Evolutionary conservation across 2,329 filamentous ascomycete species (phyloP).

Genomic region (Dothistroma pini): DNA sequence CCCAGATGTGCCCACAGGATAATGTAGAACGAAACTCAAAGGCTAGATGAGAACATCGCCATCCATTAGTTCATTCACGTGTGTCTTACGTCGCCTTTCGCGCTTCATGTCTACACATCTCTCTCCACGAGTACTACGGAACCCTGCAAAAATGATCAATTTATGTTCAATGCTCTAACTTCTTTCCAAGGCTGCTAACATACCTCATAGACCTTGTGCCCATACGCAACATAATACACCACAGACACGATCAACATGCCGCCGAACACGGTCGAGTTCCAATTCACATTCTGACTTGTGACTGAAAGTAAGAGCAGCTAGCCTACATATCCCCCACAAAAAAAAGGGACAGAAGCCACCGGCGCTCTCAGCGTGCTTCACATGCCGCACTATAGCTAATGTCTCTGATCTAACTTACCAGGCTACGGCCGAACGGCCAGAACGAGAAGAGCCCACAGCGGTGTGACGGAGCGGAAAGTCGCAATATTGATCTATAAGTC

Average conservation of each 20-base stretch:
- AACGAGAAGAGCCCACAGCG: conserved; percentile 18
- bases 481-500: conserved; percentile 40
- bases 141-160: not conserved
- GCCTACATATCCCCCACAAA: too few species aligned
- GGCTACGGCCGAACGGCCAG: conserved; percentile 15
- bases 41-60: not conserved
- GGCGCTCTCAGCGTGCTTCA: too few species aligned
- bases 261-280: conserved; percentile 19
- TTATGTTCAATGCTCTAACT: not conserved
- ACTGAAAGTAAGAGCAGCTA: not conserved
- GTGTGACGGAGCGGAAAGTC: conserved; percentile 18
- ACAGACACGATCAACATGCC: conserved; percentile 16
- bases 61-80: not conserved
- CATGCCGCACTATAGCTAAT: too few species aligned
- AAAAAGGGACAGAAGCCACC: too few species aligned
- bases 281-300: conserved; percentile 14
- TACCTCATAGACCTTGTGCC: conserved; percentile 17
- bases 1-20: not conserved
- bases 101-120: conserved; percentile 1
- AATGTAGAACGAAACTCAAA: not conserved
- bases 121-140: conserved; percentile 19
- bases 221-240: conserved; percentile 18
- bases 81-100: not conserved
- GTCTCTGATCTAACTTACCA: too few species aligned
- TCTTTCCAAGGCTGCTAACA: not conserved